Conservation (phyloP, 1,284 basidiomycete genomes). For the Cutaneotrichosporon cyanovorans region DNA sequence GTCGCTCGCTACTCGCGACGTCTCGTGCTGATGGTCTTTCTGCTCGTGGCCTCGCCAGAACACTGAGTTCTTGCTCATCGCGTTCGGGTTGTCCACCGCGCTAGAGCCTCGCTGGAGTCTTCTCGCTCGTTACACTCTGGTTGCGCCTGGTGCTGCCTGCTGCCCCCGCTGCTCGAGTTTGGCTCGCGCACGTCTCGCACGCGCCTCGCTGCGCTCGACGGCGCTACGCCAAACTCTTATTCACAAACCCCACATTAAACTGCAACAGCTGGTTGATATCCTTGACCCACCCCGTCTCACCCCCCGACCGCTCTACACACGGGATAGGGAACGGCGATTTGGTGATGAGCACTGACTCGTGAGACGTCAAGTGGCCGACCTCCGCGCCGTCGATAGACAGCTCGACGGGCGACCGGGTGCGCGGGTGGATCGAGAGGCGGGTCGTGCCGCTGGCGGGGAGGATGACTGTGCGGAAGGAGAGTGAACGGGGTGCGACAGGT, state of each 20-base stretch:
- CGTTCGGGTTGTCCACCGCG: no score
- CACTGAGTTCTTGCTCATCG: no score
- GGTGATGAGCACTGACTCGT: conserved; percentile 76
- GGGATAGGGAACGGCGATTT: conserved; percentile 86
- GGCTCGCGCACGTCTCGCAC: no score
- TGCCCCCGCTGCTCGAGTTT: no score
- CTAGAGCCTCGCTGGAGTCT: no score
- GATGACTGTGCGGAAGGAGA: conserved; percentile 86
- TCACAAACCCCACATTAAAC: conserved; percentile 84
- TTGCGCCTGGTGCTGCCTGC: no score
- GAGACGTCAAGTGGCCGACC: conserved; percentile 68
- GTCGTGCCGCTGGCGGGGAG: conserved; percentile 70
- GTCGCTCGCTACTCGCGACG: no score
- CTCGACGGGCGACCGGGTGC: conserved; percentile 76
- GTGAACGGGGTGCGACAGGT: conserved; percentile 86
- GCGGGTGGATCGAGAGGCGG: conserved; percentile 63
- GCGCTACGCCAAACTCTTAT: conserved; percentile 59
- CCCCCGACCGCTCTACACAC: conserved; percentile 78
- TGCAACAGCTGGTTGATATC: conserved; percentile 91
- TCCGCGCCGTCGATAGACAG: conserved; percentile 88
- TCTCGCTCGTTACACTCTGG: no score
- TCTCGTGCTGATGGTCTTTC: no score
- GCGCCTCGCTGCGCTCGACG: no score
- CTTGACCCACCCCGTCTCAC: conserved; percentile 88
- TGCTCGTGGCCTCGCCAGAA: no score